Evolutionary conservation across 192 early-diverging fungal genomes (phyloP).

Genomic region (Entrophospora sp.): DNA sequence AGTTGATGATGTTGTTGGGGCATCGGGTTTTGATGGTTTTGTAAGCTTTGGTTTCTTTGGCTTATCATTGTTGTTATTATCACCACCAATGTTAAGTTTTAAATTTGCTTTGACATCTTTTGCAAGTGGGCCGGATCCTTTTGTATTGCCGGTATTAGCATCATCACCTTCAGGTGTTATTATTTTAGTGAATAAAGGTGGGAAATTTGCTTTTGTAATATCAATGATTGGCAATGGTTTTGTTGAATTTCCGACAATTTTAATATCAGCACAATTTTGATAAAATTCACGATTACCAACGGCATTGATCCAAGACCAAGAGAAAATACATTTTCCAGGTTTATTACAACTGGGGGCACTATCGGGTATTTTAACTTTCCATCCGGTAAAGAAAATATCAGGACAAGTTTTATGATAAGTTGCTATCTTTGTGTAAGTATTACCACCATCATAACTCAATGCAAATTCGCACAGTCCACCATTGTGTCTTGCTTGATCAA

Average conservation of each 20-base stretch:
- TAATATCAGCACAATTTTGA: slow-evolving; percentile 68
- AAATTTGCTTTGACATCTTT: slow-evolving; percentile 10
- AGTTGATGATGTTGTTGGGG: background rate
- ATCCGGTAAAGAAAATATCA: slow-evolving; percentile 30
- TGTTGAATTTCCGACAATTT: slow-evolving; percentile 35
- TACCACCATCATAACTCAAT: slow-evolving; percentile 53
- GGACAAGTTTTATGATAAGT: slow-evolving; percentile 34
- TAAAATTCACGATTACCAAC: slow-evolving; percentile 65
- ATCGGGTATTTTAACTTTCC: slow-evolving; percentile 33
- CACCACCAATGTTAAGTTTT: background rate
- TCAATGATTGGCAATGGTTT: slow-evolving; percentile 11
- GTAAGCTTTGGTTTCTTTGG: background rate
- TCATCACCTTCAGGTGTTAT: slow-evolving; percentile 1
- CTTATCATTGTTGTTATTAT: background rate
- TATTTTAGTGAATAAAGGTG: background rate
- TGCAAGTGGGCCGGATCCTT: background rate
- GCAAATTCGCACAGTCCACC: slow-evolving; percentile 67
- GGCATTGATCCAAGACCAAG: slow-evolving; percentile 68
- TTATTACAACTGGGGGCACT: slow-evolving; percentile 27
- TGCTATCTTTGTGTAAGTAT: slow-evolving; percentile 41
- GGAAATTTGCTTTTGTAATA: slow-evolving; percentile 15
- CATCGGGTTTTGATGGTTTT: background rate
- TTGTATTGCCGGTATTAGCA: slow-evolving; percentile 5
- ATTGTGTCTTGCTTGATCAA: slow-evolving; percentile 43
- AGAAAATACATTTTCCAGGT: slow-evolving; percentile 29